phyloP scores from a whole-genome alignment of 352 stramenopile species.

The Phytophthora tentaculata region DNA sequence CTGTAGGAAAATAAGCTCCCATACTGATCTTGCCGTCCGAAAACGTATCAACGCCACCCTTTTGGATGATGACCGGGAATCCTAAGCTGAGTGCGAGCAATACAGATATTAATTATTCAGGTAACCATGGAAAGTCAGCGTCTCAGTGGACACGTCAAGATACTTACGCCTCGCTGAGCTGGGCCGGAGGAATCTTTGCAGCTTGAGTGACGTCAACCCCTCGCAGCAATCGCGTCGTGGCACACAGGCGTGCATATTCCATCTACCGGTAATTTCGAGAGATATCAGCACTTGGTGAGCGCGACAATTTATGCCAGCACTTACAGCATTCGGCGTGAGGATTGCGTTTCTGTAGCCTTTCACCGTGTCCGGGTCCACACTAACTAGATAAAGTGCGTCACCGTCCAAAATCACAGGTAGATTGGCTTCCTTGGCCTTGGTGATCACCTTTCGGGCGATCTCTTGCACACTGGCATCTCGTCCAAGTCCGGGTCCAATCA shows the following conservation, averaged over 20 bases:
- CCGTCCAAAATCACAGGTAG: slow-evolving; percentile 95
- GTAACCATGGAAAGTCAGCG: too few relatives aligned
- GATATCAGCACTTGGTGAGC: background rate
- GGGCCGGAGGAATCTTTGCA: slow-evolving; percentile 48
- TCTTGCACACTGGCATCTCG: slow-evolving; percentile 89
- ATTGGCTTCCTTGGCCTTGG: slow-evolving; percentile 57
- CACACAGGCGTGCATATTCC: slow-evolving; percentile 84
- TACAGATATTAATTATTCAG: background rate
- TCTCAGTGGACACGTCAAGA: too few relatives aligned
- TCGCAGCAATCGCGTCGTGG: slow-evolving; percentile 49
- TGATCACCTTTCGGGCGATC: slow-evolving; percentile 76
- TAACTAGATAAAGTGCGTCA: slow-evolving; percentile 93
- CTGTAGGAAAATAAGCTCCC: slow-evolving; percentile 2
- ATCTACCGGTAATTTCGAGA: too few relatives aligned
- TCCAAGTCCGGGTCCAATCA: slow-evolving; percentile 95
- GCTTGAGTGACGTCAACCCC: slow-evolving; percentile 55
- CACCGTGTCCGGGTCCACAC: slow-evolving; percentile 68
- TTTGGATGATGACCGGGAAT: slow-evolving; percentile 85
- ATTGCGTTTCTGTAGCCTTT: slow-evolving; percentile 79
- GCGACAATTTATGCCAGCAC: background rate
- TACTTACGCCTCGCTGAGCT: slow-evolving; percentile 68
- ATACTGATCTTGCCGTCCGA: slow-evolving; percentile 77
- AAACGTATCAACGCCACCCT: slow-evolving; percentile 81
- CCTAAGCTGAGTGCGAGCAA: slow-evolving; percentile 55
- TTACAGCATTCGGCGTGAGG: slow-evolving; percentile 94